Evolutionary conservation across 352 stramenopile genomes (phyloP), one percentile per base, ranked within the genome.

Genomic region (Pythium sp.): DNA sequence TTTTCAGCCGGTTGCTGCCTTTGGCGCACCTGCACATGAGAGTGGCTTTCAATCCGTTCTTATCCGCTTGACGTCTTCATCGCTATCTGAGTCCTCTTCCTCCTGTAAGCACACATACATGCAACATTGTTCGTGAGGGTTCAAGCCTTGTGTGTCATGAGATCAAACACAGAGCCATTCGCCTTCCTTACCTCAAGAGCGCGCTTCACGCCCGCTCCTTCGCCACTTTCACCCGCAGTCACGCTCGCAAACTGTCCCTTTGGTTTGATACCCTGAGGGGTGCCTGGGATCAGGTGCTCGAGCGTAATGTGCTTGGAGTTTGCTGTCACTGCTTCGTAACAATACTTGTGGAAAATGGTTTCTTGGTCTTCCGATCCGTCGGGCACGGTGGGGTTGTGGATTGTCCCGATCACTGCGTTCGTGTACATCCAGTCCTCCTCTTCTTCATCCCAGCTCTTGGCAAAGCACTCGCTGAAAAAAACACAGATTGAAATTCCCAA

Each of bases 351-450:
- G 69, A 96, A 94, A 56, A 96, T 96, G 3, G 87, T 94, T 47
- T 88, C 75, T 14, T 91, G 75, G 60, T 82, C 76, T 20, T 68
- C 60, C 5, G 64, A 64, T 24, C 78, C 76, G 15, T 76, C 74
- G 2, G 77, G 72, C 41, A 68, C 68, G 0, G 72, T 64, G 1
- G 64, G 64, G 55, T 91, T 76, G 65, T 92, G 82, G 55, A 95
- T 91, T 58, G 77, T 87, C 9, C 82, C 88, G n/a, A 83, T 72
- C 30, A 95, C 83, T 1, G 88, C 88, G 65, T 95, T 95, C 66
- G 84, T 94, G 72, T 96, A 96, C 87, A 96, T 92, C 88, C 88
- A 96, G 34, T 96, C 88, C 59, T 96, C 88, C 54, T 96, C 88
- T 34, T 96, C 88, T 84, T 96, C 88, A 49, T 94, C 83, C 85